Evolutionary conservation across 495 filamentous ascomycete species (phyloP), one percentile per base, ranked within the genome.

Genomic region (Aspergillus affinis): DNA sequence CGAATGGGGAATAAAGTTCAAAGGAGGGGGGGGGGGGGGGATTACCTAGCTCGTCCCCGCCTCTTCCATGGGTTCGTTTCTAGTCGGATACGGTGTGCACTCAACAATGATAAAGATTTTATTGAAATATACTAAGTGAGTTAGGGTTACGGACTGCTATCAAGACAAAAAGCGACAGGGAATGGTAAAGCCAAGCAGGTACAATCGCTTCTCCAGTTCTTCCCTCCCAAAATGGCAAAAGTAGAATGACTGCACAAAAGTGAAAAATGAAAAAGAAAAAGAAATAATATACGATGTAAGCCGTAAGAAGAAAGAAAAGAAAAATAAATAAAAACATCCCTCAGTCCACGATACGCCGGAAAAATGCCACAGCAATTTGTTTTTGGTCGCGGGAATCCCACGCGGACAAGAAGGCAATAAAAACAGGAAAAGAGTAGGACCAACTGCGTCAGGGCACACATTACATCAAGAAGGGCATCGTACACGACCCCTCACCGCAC

Each of bases 401-500:
- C 13, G 36, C 36, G 36, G 12, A 64, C 48, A 51, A 55, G 26
- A 41, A 36, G 45, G 50, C 12, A 44, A 36, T 29, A 19, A 46
- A 18, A 41, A 51, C 1, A 41, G 2, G 4, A 54, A 48, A 60
- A 51, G 17, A 45, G 27, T 29, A 41, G 23, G 57, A 49, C 48
- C 45, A n/a, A 59, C 30, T 19, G 51, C 30, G 51, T 44, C 19
- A 54, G 18, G 23, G 29, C 51, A 4, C 13, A 54, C 13, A 26
- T 26, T 26, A 26, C 23, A 26, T 26, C 23, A 26, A 63, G 18
- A 54, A 57, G 51, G 52, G 27, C 5, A 63, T 51, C 56, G 62
- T 50, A 4, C 23, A 4, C 4, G 2, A 2, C 61, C 50, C 58
- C 53, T 72, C 65, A 72, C 62, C 78, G 78, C 60, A 80, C 75